These are phyloP conservation scores for Colletotrichum sp. DNA, from an alignment of 2,329 filamentous ascomycete species.

Conservation along the genomic window DNA sequence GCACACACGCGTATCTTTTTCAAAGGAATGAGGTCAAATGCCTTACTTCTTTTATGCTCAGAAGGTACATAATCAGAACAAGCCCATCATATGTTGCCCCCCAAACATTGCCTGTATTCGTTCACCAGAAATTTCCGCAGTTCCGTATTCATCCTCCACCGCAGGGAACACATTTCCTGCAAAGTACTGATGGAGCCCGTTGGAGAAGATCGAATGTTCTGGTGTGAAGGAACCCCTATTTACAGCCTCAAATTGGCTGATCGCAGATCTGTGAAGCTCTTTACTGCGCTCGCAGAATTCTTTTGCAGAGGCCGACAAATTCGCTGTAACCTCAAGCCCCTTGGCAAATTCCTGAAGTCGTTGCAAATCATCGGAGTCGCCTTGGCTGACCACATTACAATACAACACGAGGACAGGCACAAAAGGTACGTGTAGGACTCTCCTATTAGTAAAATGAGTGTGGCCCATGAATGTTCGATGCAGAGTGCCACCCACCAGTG, in stretches of 20 bases:
- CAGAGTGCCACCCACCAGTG: background rate
- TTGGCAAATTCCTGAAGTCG: background rate
- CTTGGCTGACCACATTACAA: background rate
- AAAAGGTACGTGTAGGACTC: background rate
- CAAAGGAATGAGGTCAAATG: background rate
- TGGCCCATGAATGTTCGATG: fast-evolving
- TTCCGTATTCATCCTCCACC: background rate
- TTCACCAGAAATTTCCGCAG: background rate
- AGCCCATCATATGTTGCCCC: background rate
- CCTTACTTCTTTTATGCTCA: background rate
- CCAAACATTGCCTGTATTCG: background rate
- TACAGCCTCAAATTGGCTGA: background rate
- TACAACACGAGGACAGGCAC: background rate
- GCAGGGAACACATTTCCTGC: background rate
- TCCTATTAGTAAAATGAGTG: background rate
- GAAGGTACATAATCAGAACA: background rate
- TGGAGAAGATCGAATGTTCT: background rate
- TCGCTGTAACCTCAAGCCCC: background rate
- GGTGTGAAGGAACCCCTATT: background rate
- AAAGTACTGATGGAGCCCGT: background rate
- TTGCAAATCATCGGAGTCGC: background rate
- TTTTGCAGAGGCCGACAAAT: background rate
- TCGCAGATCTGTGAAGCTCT: background rate
- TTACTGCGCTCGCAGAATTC: background rate
- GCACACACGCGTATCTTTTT: background rate